These are phyloP conservation scores for Thraustotheca clavata DNA, from an alignment of 352 stramenopile species.

Conservation along the genomic window DNA sequence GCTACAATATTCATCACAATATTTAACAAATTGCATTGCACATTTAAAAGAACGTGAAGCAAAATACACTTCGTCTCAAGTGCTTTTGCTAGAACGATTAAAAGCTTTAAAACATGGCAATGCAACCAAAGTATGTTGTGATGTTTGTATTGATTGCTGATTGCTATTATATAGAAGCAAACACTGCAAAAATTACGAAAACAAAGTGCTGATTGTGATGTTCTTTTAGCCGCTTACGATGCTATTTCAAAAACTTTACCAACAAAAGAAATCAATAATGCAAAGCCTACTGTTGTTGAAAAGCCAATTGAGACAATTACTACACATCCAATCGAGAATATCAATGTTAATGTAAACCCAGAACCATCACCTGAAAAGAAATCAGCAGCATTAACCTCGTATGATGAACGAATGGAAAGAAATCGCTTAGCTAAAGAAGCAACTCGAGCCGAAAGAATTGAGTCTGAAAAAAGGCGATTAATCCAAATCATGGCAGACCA, in stretches of 20 bases:
- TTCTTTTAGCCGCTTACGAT: slow-evolving; percentile 46
- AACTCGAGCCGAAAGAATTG: slow-evolving; percentile 46
- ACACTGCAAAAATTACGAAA: slow-evolving; percentile 38
- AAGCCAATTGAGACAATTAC: no score
- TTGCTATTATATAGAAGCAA: slow-evolving; percentile 25
- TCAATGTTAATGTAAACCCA: no score
- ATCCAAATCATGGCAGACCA: slow-evolving; percentile 17
- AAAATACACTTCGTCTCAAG: slow-evolving; percentile 33
- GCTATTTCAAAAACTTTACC: slow-evolving; percentile 30
- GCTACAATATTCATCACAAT: slow-evolving; percentile 56
- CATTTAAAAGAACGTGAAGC: slow-evolving; percentile 30
- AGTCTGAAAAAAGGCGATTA: slow-evolving; percentile 49
- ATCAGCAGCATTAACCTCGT: slow-evolving; percentile 31
- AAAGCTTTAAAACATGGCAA: not conserved
- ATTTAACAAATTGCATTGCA: slow-evolving; percentile 51
- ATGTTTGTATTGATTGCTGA: slow-evolving; percentile 22
- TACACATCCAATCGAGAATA: no score
- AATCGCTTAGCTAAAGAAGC: slow-evolving; percentile 48
- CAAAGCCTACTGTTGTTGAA: no score
- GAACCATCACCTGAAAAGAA: not conserved
- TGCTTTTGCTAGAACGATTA: slow-evolving; percentile 27
- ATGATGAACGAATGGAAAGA: slow-evolving; percentile 58
- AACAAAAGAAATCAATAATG: no score
- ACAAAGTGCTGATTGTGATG: slow-evolving; percentile 40
- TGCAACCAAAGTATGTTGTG: not conserved